Percentiles rank a stretch among this genome's conserved stretches.
These are phyloP conservation scores for Chiua virens DNA, from an alignment of 768 basidiomycete species.

Conservation along the genomic window DNA sequence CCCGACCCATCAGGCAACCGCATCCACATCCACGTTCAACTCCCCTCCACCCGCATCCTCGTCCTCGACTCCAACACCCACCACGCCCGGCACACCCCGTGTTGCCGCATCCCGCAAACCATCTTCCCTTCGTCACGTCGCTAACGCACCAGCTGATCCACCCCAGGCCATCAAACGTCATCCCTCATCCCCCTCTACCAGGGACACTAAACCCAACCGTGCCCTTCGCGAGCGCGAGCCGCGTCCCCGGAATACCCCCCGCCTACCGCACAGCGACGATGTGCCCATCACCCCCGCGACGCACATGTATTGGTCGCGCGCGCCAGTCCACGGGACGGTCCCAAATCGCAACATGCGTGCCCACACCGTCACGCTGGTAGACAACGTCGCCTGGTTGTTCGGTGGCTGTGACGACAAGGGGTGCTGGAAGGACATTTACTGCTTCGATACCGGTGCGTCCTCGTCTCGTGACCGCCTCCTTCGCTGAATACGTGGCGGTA, in stretches of 20 bases:
- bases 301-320: slow-evolving; percentile 83
- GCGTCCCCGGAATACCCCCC: slow-evolving; percentile 49
- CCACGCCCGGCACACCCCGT: slow-evolving; percentile 27
- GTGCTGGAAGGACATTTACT: slow-evolving; percentile 73
- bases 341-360: slow-evolving; percentile 74
- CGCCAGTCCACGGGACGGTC: slow-evolving; percentile 71
- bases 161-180: slow-evolving; percentile 28
- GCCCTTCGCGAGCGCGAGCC: slow-evolving; percentile 20
- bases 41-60: background rate
- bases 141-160: slow-evolving; percentile 29
- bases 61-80: slow-evolving; percentile 15
- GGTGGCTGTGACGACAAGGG: slow-evolving; percentile 86
- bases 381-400: slow-evolving; percentile 81
- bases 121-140: slow-evolving; percentile 30
- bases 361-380: slow-evolving; percentile 82
- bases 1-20: slow-evolving; percentile 32
- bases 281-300: slow-evolving; percentile 65
- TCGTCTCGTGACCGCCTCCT: background rate
- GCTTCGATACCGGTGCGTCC: slow-evolving; percentile 74
- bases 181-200: slow-evolving; percentile 28
- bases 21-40: slow-evolving; percentile 40
- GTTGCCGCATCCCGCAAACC: slow-evolving; percentile 28
- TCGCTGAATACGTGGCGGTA: slow-evolving; percentile 28
- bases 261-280: slow-evolving; percentile 60
- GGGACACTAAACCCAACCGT: slow-evolving; percentile 21